These are phyloP conservation scores for Areca catechu DNA, from an alignment of 176 grass and related monocot species.

Conservation along the genomic window DNA sequence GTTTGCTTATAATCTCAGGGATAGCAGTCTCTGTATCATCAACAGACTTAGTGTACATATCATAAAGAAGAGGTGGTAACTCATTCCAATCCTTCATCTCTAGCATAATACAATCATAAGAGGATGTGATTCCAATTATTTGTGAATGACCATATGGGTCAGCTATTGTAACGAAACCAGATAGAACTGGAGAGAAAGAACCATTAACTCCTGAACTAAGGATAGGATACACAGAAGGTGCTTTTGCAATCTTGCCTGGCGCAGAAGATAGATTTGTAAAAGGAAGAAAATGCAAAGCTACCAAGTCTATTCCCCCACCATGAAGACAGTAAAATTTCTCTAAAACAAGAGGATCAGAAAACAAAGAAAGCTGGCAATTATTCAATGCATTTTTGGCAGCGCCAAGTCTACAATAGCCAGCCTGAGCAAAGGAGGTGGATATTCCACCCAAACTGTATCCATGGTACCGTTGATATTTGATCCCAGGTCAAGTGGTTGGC, in stretches of 20 bases:
- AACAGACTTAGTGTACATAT: constrained; percentile 32
- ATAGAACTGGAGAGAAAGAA: constrained; percentile 41
- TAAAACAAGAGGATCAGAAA: constrained; percentile 67
- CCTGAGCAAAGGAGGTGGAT: constrained; percentile 70
- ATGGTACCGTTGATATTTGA: constrained; percentile 38
- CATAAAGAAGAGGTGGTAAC: constrained; percentile 42
- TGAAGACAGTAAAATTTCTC: constrained; percentile 94
- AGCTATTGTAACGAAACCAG: constrained; percentile 64
- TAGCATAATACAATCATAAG: constrained; percentile 73
- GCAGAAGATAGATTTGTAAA: constrained; percentile 39
- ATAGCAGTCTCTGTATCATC: constrained; percentile 35
- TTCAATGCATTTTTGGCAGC: constrained; percentile 36
- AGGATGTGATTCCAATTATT: constrained; percentile 55
- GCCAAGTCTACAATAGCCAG: constrained; percentile 77
- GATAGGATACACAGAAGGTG: constrained; percentile 73
- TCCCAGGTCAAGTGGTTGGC: constrained; percentile 19
- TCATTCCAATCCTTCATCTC: constrained; percentile 92
- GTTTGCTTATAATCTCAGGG: constrained; percentile 65
- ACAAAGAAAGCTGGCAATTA: constrained; percentile 39
- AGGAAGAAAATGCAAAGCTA: constrained; percentile 69
- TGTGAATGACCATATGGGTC: constrained; percentile 75
- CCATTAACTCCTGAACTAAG: constrained; percentile 45
- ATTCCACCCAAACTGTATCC: constrained; percentile 35
- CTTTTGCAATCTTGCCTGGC: constrained; percentile 47
- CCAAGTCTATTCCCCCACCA: constrained; percentile 79